Conservation (phyloP, 805 yeast genomes). For the Saccharomycopsis fibuligera region DNA sequence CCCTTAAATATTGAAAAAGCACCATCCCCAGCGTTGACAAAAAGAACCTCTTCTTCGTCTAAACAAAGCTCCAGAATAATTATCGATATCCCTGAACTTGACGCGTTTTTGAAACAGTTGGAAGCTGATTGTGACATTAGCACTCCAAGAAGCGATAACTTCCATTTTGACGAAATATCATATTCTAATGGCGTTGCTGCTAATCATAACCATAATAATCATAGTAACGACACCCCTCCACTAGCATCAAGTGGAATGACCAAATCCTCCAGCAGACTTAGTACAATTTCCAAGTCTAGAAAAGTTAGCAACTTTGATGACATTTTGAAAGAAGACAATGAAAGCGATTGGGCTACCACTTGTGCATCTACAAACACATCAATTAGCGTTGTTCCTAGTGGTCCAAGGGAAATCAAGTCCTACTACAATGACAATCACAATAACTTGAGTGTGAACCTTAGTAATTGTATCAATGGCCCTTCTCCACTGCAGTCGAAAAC, state of each 20-base stretch:
- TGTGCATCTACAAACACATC: background rate
- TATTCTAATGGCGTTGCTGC: background rate
- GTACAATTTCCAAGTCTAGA: constrained; percentile 11
- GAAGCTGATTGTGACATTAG: constrained; percentile 24
- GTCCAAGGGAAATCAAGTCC: constrained; percentile 6
- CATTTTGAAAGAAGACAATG: constrained; percentile 8
- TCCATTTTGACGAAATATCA: constrained; percentile 8
- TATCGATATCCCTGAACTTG: constrained; percentile 6
- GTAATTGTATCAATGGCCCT: background rate
- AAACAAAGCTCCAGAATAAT: background rate
- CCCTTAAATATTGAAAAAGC: constrained; percentile 3
- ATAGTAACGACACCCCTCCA: background rate
- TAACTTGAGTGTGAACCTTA: background rate
- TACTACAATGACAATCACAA: constrained; percentile 1
- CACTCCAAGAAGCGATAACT: background rate
- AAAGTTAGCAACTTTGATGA: constrained; percentile 15
- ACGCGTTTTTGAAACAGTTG: constrained; percentile 28
- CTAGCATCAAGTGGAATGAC: background rate
- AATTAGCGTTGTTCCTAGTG: background rate
- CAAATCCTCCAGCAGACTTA: constrained; percentile 1
- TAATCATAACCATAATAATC: too few relatives aligned
- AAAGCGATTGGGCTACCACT: constrained; percentile 20
- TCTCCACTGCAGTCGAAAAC: too few relatives aligned
- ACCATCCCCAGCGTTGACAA: too few relatives aligned
- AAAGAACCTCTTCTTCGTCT: too few relatives aligned